Base-by-base conservation (phyloP, 495 filamentous ascomycete genomes). In the Darksidea phi region DNA sequence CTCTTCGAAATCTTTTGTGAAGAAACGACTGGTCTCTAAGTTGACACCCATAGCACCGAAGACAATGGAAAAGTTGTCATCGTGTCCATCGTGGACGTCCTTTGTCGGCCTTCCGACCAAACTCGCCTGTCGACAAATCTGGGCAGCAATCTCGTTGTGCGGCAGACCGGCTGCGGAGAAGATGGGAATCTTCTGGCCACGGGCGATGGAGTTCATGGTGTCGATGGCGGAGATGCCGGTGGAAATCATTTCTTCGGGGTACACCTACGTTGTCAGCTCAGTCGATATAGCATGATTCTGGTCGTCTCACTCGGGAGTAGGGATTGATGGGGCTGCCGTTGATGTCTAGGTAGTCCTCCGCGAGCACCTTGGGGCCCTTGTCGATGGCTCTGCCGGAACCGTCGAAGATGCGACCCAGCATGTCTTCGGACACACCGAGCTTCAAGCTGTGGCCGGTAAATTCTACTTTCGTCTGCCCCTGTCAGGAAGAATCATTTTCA, bases 1-100 rank as follows among this genome's bases (percentile, higher is more conserved):
- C 84, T 97, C 92, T 76, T 99, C 95, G 69, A 99, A 99, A 69
- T 99, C 95, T 59, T 89, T 84, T 10, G 92, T 97, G 81, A 99
- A 99, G 84, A 97, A 99, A 59, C 93, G 88, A 72, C 88, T 89
- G 15, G 95, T 99, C 75, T 99, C 95, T 86, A 97, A 86, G 79
- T 99, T 99, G 64, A 99, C 95, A 90, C 95, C 95, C 95, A 99
- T 99, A 63, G 95, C 95, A 65, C 90, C 95, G 73, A 99, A 97
- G 18, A 97, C 95, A 67, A 97, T 97, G 13, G 90, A 95, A 83
- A 99, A 99, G 79, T 99, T 97, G 72, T 99, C 95, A 67, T 97
- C 91, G 76, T 97, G 94, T 24, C 84, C 91, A 72, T 97, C 95
- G 71, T 99, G 94, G 38, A 95, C 87, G 66, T 88, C 92, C 81